These are phyloP conservation scores for Ceratobasidium sp. DNA, from an alignment of 1,284 basidiomycete genomes.

Conservation along the genomic window DNA sequence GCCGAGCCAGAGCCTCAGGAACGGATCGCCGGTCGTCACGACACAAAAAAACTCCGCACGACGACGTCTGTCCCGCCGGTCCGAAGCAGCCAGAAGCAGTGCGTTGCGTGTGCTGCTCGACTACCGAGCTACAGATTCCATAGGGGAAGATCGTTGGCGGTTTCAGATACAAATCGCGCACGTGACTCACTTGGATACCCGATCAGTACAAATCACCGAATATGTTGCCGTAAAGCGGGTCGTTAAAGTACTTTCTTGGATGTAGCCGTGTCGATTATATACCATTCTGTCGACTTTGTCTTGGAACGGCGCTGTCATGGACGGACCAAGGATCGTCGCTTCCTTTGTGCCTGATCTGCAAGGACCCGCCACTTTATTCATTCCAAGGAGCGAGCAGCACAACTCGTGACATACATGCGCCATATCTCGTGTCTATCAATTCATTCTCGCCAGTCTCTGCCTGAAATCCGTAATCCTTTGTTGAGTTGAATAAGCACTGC, in stretches of 20 bases:
- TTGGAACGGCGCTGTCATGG: neutral
- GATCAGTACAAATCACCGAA: too few species aligned
- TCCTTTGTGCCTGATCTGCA: neutral
- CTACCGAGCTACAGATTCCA: neutral
- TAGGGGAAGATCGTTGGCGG: too few species aligned
- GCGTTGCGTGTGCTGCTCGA: too few species aligned
- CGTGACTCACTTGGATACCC: neutral
- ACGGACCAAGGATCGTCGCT: neutral
- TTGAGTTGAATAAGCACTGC: too few species aligned
- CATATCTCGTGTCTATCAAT: too few species aligned
- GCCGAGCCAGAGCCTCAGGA: neutral
- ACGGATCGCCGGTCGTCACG: slow-evolving; percentile 5
- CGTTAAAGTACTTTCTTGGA: too few species aligned
- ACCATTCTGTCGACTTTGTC: neutral
- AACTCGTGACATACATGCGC: neutral
- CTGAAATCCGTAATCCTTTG: too few species aligned
- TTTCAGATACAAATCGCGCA: neutral
- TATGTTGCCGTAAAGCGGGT: too few species aligned
- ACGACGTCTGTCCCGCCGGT: too few species aligned
- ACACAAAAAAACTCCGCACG: neutral
- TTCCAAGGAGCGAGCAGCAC: neutral
- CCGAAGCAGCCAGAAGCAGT: too few species aligned
- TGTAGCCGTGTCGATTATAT: too few species aligned
- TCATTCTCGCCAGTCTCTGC: too few species aligned
- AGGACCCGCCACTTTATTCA: neutral